Evolutionary conservation across 1,139 yeast genomes (phyloP), one percentile per base, ranked within the genome.

Genomic region (Komagataea norvegica): DNA sequence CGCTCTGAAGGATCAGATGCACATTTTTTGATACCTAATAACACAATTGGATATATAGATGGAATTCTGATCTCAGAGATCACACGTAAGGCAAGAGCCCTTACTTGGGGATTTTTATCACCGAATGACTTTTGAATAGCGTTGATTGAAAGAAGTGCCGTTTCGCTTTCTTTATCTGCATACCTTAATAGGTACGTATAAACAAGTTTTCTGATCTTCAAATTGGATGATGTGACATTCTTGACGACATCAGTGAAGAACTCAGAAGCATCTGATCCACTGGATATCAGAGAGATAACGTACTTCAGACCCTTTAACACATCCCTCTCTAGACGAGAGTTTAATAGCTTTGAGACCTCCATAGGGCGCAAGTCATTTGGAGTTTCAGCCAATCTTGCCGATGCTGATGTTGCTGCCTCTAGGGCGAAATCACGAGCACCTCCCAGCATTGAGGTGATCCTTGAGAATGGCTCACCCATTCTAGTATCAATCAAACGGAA

Each of bases 181-280:
- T 78, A 89, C 38, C 85, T 71, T 22, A 80, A 65, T 36, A 91
- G 64, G 52, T 87, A 88, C 1, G 83, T 70, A 59, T 87, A 79
- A 5, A 91, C 96, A 56, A 91, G 68, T 51, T 81, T 79, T 44
- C 86, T 75, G 30, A 87, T 74, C 48, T 79, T 83, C 24, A 77
- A 56, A 49, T 79, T 85, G 10, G 75, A 56, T 11, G 91, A 79
- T 4, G 89, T 84, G 31, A 89, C 79, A 57, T 88, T 88, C 60
- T 89, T 89, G 42, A 91, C 84, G 10, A 93, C 94, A 53, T 86
- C 91, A 0, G 95, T 86, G 60, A 89, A 88, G 56, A 74, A 83
- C 37, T 71, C 73, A 8, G 71, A 57, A 5, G 73, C 79, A 47
- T 74, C 79, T 44, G 72, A 78, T 8, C 87, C 89, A 41, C 74